Conservation (phyloP, 495 filamentous ascomycete genomes). For the Barbatosphaeria neglecta region DNA sequence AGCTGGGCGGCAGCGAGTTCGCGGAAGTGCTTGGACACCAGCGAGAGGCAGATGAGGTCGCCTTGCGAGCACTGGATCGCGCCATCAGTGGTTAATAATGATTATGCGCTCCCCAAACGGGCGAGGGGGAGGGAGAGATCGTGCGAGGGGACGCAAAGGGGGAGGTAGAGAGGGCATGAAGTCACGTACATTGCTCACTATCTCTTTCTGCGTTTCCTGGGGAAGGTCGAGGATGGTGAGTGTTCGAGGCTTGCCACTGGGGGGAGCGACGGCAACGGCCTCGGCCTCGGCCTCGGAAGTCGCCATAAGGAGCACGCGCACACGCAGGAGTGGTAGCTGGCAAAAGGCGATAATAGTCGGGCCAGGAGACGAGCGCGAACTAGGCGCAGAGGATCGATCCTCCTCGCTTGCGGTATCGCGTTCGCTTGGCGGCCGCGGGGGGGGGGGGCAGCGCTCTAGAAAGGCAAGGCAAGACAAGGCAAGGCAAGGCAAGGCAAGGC, state of each 20-base stretch:
- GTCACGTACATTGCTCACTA: conserved; percentile 35
- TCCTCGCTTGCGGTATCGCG: no score
- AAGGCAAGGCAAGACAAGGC: not conserved
- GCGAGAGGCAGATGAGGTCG: conserved; percentile 42
- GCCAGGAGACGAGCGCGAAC: no score
- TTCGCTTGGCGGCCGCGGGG: no score
- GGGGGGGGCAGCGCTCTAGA: not conserved
- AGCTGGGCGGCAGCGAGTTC: conserved; percentile 43
- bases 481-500: not conserved
- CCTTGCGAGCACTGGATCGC: conserved; percentile 18
- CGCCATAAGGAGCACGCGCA: no score
- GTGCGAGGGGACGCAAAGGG: not conserved
- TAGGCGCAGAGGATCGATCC: no score
- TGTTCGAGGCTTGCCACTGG: conserved; percentile 1
- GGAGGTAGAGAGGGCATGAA: no score
- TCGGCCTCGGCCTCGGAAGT: not conserved
- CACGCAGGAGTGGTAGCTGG: conserved; percentile 1
- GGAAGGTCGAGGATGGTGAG: conserved; percentile 32
- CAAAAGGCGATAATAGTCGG: no score
- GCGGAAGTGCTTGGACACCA: conserved; percentile 43
- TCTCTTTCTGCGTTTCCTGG: conserved; percentile 37
- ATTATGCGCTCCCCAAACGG: no score
- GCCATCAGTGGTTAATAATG: no score
- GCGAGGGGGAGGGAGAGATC: not conserved
- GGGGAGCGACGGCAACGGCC: conserved; percentile 8